These are phyloP conservation scores for Dillenia suffruticosa DNA, from an alignment of 164 flowering plant species.

Conservation along the genomic window DNA sequence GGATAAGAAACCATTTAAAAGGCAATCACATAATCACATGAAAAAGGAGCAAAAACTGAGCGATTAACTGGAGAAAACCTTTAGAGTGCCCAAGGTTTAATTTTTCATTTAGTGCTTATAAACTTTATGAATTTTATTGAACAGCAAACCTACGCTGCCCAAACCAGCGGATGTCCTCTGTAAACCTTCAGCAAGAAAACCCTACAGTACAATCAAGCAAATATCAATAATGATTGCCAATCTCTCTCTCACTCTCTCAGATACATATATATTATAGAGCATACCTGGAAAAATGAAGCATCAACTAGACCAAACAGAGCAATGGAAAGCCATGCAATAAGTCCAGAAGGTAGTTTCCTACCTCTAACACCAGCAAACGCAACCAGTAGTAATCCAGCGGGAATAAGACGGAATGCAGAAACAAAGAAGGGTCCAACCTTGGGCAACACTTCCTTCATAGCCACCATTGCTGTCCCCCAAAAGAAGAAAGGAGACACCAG, in stretches of 20 bases:
- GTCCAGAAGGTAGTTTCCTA: constrained; percentile 59
- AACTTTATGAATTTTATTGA: neutral
- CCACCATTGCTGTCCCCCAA: constrained; percentile 99
- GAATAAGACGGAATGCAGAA: constrained; percentile 70
- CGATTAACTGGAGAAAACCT: too few relatives aligned
- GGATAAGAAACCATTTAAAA: too few relatives aligned
- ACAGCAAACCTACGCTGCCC: constrained; percentile 68
- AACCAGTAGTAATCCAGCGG: constrained; percentile 66
- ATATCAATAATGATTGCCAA: neutral
- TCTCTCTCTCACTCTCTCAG: constrained; percentile 2
- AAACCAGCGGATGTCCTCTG: constrained; percentile 91
- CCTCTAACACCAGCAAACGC: constrained; percentile 55
- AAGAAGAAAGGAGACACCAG: constrained; percentile 93
- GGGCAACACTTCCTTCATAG: constrained; percentile 93
- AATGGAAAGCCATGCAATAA: constrained; percentile 77
- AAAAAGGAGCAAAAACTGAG: too few relatives aligned
- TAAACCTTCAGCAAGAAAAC: constrained; percentile 91
- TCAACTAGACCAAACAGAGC: constrained; percentile 72
- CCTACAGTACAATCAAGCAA: constrained; percentile 33
- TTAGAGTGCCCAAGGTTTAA: too few relatives aligned
- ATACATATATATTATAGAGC: constrained; percentile 1
- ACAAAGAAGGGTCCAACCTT: constrained; percentile 85
- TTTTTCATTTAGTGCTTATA: too few relatives aligned
- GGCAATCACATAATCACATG: too few relatives aligned
- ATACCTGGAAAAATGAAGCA: constrained; percentile 91